phyloP scores from a whole-genome alignment of 139 green algal genomes.

The Zygnema cylindricum region DNA sequence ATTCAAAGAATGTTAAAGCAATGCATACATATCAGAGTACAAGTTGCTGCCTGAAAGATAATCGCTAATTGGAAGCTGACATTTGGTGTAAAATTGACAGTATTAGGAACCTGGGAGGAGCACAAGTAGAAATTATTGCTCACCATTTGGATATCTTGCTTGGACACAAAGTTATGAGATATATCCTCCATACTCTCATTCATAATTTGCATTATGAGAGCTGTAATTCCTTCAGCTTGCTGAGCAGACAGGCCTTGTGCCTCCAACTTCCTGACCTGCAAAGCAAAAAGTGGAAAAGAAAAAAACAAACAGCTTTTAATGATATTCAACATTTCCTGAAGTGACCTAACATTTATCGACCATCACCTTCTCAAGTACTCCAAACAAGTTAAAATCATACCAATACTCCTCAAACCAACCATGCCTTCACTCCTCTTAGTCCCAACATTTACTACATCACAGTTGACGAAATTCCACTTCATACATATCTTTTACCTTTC shows the following conservation, averaged over 20 bases:
- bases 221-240: conserved; percentile 60
- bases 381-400: conserved; percentile 28
- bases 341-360: no score
- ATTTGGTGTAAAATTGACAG: no score
- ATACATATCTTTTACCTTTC: no score
- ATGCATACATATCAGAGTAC: no score
- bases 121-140: conserved; percentile 7
- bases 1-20: no score
- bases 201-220: conserved; percentile 54
- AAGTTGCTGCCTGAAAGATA: no score
- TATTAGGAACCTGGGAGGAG: no score
- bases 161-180: conserved; percentile 45
- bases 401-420: no score
- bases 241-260: conserved; percentile 53
- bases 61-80: no score
- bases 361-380: background rate
- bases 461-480: no score
- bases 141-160: conserved; percentile 52
- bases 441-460: no score
- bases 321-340: background rate
- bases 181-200: conserved; percentile 55
- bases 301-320: background rate
- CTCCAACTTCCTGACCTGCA: conserved; percentile 55
- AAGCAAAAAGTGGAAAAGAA: background rate
- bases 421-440: no score